Evolutionary conservation across 2,329 filamentous ascomycete species (phyloP), one percentile per base, ranked within the genome.

Genomic region (Teratosphaeria viscida): DNA sequence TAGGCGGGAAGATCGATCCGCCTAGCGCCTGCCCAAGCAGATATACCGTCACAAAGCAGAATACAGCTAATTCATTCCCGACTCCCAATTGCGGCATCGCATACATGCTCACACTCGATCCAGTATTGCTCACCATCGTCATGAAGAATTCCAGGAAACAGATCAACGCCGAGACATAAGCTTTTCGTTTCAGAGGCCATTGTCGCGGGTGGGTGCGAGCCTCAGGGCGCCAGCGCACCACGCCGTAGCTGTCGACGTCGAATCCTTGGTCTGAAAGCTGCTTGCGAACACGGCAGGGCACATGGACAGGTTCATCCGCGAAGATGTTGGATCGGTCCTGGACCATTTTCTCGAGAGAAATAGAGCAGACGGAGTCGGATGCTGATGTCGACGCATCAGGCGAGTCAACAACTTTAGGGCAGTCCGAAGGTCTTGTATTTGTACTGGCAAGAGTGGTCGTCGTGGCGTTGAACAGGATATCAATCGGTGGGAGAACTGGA

Each of bases 1-100:
- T 66, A 2, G 75, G 73, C 10, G 74, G 74, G 56, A 76, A 72
- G 5, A 76, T 43, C 5, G 75, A 67, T 1, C 72, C 73, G 5
- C 74, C 74, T 10, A 76, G 26, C 5, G 71, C 74, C 64, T 77
- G 73, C 10, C 72, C 73, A 2, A 74, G 65, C 53, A 72, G 68
- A 59, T 75, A 75, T 62, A 62, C 49, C 16, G 63, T 62, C 5
- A 57, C 57, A 32, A 62, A 57, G 43, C 49, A 59, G 52, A 63
- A 59, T 0, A 61, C 32, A 11, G 59, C 57, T 16, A 57, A 10
- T 7, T 58, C 59, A 23, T 11, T 16, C 27, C 58, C 59, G 19
- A 63, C 37, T 14, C 47, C 56, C 11, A 63, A 37, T 14, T 58
- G 29, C 8, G 58, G 23, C 10, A 37, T 19, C 19, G 63, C 43